Conservation (phyloP, 2,329 filamentous ascomycete species). For the Teratosphaeria gauchensis region DNA sequence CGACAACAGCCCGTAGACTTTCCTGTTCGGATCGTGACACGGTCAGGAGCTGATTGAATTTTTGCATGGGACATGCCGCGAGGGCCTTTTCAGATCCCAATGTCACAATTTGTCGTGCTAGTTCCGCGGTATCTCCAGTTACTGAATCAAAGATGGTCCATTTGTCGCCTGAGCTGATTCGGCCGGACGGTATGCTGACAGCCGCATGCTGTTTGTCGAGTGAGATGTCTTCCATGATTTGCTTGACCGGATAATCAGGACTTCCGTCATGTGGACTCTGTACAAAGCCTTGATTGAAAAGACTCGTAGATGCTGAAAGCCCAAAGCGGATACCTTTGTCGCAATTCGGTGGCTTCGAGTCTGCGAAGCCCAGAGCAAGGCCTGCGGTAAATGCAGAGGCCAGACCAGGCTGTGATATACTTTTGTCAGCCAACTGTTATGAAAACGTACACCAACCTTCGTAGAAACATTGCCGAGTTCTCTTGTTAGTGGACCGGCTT, state of each 20-base stretch:
- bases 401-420: conserved; percentile 14
- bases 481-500: too few species aligned
- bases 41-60: conserved; percentile 20
- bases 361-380: conserved; percentile 24
- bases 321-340: conserved; percentile 22
- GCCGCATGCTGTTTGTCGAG: conserved; percentile 16
- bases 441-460: neutral
- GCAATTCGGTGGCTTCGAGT: conserved; percentile 18
- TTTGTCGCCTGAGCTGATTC: conserved; percentile 25
- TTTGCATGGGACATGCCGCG: conserved; percentile 18
- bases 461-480: neutral
- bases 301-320: conserved; percentile 15
- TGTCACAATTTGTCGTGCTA: conserved; percentile 24
- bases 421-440: conserved; percentile 2
- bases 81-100: conserved; percentile 22
- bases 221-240: conserved; percentile 15
- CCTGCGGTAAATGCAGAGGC: conserved; percentile 25
- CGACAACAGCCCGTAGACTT: conserved; percentile 20
- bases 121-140: conserved; percentile 24
- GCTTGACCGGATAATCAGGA: conserved; percentile 21
- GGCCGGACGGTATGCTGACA: conserved; percentile 22
- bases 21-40: conserved; percentile 24
- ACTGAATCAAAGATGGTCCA: conserved; percentile 26
- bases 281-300: conserved; percentile 16
- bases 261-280: conserved; percentile 12